phyloP scores from a whole-genome alignment of 805 yeast species.

The Priceomyces medius region DNA sequence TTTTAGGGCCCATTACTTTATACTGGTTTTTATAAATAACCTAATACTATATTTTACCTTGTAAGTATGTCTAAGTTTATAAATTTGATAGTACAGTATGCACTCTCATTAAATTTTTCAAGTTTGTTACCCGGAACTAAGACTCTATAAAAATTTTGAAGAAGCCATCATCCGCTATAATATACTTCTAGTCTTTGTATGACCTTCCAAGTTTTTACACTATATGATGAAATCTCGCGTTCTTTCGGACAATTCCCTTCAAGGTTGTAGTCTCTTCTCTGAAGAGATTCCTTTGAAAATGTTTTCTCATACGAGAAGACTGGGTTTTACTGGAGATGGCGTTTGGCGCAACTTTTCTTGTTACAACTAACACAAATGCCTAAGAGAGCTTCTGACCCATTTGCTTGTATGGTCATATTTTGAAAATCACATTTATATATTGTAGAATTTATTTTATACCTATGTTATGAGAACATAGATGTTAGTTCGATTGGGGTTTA shows the following conservation, averaged over 20 bases:
- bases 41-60: neutral
- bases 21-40: neutral
- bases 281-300: constrained; percentile 35
- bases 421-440: neutral
- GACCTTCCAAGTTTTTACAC: constrained; percentile 67
- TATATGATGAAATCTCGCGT: constrained; percentile 64
- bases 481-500: neutral
- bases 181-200: constrained; percentile 27
- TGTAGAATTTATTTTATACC: neutral
- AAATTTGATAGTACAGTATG: constrained; percentile 1
- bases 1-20: constrained; percentile 22
- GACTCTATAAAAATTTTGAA: constrained; percentile 12
- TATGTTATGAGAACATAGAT: too few relatives aligned
- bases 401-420: constrained; percentile 7
- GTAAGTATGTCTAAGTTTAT: neutral
- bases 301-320: constrained; percentile 30
- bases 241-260: constrained; percentile 42
- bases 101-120: constrained; percentile 5
- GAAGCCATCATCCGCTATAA: neutral
- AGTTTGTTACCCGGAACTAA: constrained; percentile 10
- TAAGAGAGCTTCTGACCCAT: constrained; percentile 47
- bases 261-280: constrained; percentile 36
- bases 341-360: constrained; percentile 52
- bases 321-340: constrained; percentile 47
- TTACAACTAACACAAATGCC: constrained; percentile 42